Evolutionary conservation across 176 grass and related monocot species (phyloP), one percentile per base, ranked within the genome.

Genomic region (Triticum timopheevii): DNA sequence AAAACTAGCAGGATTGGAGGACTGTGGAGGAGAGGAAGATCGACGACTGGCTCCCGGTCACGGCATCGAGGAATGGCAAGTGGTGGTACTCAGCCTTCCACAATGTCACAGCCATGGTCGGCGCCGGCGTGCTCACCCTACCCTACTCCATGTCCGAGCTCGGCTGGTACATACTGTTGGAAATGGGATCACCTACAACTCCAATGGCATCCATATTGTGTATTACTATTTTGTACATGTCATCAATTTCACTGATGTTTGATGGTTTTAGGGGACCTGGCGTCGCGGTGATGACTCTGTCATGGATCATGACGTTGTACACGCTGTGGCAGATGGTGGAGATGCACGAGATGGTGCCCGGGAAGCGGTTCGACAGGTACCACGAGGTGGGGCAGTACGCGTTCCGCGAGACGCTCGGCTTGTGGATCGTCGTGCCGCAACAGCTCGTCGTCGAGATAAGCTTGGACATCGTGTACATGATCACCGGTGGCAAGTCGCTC

Each of bases 311-410:
- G 45, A 98, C 95, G 12, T 66, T 98, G 1, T 98, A 98, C 83
- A 98, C 95, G 13, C 93, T 98, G 1, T 98, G 95, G 95, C 95
- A 98, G 74, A 98, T 98, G 95, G 95, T 95, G 35, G 93, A 98
- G 86, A 98, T 98, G 95, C 95, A 98, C 34, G 95, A 98, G 91
- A 95, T 95, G 93, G 91, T 98, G 8, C 95, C 95, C 0, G 95
- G 95, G 2, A 93, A 92, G 83, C 85, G 95, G 13, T 98, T 98
- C 71, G 95, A 98, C 16, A 44, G 95, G 13, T 98, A 98, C 84
- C 95, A 98, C 13, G 95, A 98, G 86, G 89, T 98, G 0, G 95
- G 91, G 3, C 95, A 98, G 77, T 86, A 98, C 52, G 95, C 93
- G 1, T 98, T 98, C 34, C 93, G 95, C 0, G 88, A 93, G 56